Evolutionary conservation across 1,139 yeast species (phyloP), one percentile per base, ranked within the genome.

Genomic region (Eremothecium sinecaudum): DNA sequence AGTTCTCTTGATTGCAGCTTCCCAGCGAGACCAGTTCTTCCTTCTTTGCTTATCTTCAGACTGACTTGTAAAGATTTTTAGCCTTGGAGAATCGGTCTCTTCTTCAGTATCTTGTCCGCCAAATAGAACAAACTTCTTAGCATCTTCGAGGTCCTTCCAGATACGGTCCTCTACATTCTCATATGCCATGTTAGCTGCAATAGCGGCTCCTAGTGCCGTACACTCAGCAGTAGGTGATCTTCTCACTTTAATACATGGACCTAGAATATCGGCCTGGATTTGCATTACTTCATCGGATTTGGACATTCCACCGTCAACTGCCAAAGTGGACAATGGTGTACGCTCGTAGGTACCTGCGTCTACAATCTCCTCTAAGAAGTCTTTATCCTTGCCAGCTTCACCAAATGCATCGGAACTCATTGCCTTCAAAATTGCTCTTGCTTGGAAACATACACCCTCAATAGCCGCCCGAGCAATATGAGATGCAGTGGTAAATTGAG

Each of bases 301-400:
- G 25, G 95, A 81, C 92, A 87, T 80, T 47, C 97, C 97, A 39
- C 97, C 97, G 57, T 87, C 97, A 18, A 86, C 95, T 10, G 83
- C 79, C 46, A 79, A 65, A 8, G 69, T 56, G 13, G 76, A 67
- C 42, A 78, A 65, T 24, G 76, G 74, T 11, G 64, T 55, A 40
- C 59, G 55, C 37, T 58, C 64, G 34, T 60, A 59, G 25, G 58
- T 44, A 34, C 56, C 56, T n/a, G 44, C 47, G 17, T 38, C 40
- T 25, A 44, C 53, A 31, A 56, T 47, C 38, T 63, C 63, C 36
- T 64, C 69, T 34, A 64, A 46, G 50, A 66, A 63, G 37, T 62
- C 68, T 22, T 43, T 39, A 30, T 50, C 48, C 31, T 50, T 42
- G 18, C 36, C 38, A 26, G 58, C 55, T 58, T 69, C 64, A 50